These are phyloP conservation scores for Ustilago trichophora DNA, from an alignment of 1,284 basidiomycete genomes.

Conservation along the genomic window DNA sequence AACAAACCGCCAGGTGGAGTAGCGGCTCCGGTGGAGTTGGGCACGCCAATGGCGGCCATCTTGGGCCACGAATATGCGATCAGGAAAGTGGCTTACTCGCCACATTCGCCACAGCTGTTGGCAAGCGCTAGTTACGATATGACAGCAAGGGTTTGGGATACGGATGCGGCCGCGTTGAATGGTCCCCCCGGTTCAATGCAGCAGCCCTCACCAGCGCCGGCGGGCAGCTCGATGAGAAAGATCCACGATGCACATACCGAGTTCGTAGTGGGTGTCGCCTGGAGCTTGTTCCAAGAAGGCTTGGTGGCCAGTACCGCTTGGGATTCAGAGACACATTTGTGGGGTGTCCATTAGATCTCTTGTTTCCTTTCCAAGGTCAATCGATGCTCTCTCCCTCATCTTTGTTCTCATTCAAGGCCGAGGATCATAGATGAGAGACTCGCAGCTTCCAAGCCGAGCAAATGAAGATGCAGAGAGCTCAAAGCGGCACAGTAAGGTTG, in stretches of 20 bases:
- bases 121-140: constrained; percentile 93
- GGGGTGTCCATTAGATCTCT: constrained; percentile 53
- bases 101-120: constrained; percentile 78
- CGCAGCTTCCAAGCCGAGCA: no score
- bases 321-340: constrained; percentile 85
- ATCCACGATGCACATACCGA: constrained; percentile 90
- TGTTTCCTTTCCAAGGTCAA: no score
- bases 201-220: no score
- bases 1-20: background rate
- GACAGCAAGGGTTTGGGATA: constrained; percentile 83
- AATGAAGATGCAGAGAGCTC: no score
- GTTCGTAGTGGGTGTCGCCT: constrained; percentile 89
- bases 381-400: no score
- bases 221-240: no score
- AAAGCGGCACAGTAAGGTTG: no score
- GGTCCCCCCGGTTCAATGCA: no score
- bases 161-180: constrained; percentile 38
- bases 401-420: no score
- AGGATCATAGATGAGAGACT: no score
- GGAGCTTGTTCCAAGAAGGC: constrained; percentile 83
- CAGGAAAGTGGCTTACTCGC: constrained; percentile 68
- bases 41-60: constrained; percentile 45
- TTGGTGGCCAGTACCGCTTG: constrained; percentile 86
- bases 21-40: constrained; percentile 9
- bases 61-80: constrained; percentile 70